Percentiles rank a stretch among this genome's conserved stretches.
Conservation (phyloP, 2,329 filamentous ascomycete species). For the Escovopsis sp. region DNA sequence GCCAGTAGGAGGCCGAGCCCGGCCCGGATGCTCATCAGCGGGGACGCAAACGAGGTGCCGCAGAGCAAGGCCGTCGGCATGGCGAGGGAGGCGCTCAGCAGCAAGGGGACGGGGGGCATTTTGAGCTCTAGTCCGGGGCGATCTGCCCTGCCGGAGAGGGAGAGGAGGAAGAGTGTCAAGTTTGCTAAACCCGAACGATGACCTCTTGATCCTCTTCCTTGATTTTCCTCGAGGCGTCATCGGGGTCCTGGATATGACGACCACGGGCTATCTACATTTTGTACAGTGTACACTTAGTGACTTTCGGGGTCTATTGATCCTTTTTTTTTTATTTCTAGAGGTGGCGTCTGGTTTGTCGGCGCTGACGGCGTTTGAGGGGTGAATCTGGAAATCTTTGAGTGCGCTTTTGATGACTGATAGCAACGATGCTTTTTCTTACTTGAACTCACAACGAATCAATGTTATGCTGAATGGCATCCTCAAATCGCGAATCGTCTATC, state of each 20-base stretch:
- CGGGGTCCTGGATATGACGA: too few relatives aligned
- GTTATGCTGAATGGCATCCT: too few relatives aligned
- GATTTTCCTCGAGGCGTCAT: not conserved
- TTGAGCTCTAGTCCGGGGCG: constrained; percentile 37
- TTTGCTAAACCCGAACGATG: constrained; percentile 31
- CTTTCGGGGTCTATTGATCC: not conserved
- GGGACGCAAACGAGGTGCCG: constrained; percentile 37
- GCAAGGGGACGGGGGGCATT: constrained; percentile 17
- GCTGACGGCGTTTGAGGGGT: not conserved
- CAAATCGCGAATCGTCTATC: not conserved
- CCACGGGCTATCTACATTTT: not conserved
- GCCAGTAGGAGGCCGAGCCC: constrained; percentile 17
- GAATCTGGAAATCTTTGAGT: not conserved
- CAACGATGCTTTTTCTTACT: not conserved
- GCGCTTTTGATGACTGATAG: not conserved
- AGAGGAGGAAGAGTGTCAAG: constrained; percentile 51
- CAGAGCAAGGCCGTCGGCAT: constrained; percentile 47
- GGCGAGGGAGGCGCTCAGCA: constrained; percentile 36
- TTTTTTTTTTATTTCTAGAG: not conserved
- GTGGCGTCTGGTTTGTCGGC: not conserved
- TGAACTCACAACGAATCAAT: too few relatives aligned
- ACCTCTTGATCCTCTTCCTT: not conserved
- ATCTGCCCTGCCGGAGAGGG: constrained; percentile 26
- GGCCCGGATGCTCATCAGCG: constrained; percentile 3
- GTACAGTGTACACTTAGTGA: not conserved